These are phyloP conservation scores for Cercospora nicotianae DNA, from an alignment of 2,329 filamentous ascomycete genomes.

Conservation along the genomic window DNA sequence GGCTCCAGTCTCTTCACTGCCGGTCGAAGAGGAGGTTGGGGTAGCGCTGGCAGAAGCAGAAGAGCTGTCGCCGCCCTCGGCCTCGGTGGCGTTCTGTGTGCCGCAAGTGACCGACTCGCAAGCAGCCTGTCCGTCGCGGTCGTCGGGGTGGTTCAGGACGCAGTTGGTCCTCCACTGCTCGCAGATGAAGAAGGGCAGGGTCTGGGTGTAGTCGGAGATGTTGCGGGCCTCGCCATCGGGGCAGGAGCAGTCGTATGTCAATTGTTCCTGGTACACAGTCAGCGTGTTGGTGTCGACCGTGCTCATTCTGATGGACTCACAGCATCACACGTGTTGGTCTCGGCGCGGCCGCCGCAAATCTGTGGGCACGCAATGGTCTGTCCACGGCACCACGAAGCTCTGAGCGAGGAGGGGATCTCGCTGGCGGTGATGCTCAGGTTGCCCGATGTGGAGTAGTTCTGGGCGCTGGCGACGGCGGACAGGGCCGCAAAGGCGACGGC, in stretches of 20 bases:
- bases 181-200: constrained; percentile 63
- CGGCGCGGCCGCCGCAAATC: constrained; percentile 55
- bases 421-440: constrained; percentile 46
- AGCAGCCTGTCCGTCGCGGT: constrained; percentile 40
- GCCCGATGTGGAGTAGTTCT: constrained; percentile 42
- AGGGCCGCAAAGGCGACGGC: constrained; percentile 50
- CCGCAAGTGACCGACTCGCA: constrained; percentile 58
- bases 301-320: constrained; percentile 46
- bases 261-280: constrained; percentile 38
- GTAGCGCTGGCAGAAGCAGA: constrained; percentile 32
- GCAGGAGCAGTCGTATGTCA: constrained; percentile 61
- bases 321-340: constrained; percentile 56
- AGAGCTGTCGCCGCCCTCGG: constrained; percentile 35
- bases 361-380: constrained; percentile 61
- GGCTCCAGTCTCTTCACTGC: constrained; percentile 28
- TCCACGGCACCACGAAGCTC: constrained; percentile 57
- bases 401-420: constrained; percentile 40
- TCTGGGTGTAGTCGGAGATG: constrained; percentile 57
- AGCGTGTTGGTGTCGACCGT: constrained; percentile 16
- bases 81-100: constrained; percentile 46
- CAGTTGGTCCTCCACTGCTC: constrained; percentile 50
- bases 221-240: constrained; percentile 56
- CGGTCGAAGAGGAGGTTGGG: constrained; percentile 23
- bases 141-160: constrained; percentile 42
- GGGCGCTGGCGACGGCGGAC: constrained; percentile 48